phyloP scores from a whole-genome alignment of 139 green algal species.

The Ettlia oleoabundans region DNA sequence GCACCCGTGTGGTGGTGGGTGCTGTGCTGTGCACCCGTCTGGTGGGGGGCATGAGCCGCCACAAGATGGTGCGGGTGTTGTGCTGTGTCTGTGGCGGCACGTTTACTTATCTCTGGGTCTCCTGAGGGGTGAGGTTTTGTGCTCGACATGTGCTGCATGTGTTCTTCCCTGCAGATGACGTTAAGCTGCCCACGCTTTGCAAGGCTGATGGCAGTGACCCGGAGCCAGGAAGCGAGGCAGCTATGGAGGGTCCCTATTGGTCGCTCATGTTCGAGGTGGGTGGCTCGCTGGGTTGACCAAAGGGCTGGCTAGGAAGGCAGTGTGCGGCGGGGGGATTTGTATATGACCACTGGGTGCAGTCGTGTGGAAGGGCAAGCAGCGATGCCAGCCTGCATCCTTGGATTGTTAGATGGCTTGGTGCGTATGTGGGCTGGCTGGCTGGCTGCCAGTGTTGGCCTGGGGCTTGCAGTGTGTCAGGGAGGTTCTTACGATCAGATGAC shows the following conservation, averaged over 20 bases:
- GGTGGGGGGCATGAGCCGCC: neutral
- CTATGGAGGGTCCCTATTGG: conserved; percentile 81
- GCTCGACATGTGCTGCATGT: too few species aligned
- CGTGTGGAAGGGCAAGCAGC: neutral
- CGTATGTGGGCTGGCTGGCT: too few species aligned
- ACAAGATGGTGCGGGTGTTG: too few species aligned
- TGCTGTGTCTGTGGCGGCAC: too few species aligned
- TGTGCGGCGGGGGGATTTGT: too few species aligned
- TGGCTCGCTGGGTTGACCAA: neutral
- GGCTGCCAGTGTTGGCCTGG: too few species aligned
- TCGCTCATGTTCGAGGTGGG: conserved; percentile 94
- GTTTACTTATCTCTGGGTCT: neutral
- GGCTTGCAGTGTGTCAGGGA: too few species aligned
- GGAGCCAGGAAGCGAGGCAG: conserved; percentile 2
- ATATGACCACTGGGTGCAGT: neutral
- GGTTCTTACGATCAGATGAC: too few species aligned
- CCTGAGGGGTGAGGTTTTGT: too few species aligned
- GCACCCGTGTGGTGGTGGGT: neutral
- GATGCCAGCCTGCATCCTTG: neutral
- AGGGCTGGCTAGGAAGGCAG: neutral
- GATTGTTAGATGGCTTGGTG: too few species aligned
- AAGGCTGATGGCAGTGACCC: conserved; percentile 59
- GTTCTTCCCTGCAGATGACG: conserved; percentile 4
- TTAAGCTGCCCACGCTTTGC: conserved; percentile 79
- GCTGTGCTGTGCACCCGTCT: neutral